Base-by-base conservation (phyloP, 148 eudicot species). In the Cornus controversa region DNA sequence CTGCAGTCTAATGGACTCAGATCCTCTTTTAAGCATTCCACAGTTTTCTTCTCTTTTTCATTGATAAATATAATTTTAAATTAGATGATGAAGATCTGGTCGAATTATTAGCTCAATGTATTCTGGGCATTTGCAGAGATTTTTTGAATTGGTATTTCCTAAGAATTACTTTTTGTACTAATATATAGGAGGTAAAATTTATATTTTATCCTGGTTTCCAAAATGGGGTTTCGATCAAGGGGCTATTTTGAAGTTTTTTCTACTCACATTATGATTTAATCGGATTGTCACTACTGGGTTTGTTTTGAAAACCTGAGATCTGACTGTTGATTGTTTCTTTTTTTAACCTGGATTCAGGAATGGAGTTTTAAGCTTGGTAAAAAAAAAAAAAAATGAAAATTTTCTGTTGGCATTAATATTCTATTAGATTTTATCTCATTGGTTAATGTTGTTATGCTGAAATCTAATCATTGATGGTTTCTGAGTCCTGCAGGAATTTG, bases 401-500 rank as follows among this genome's bases (percentile, higher is more conserved):
- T 50, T 50, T 50, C 15, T 11, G 14, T 45, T 45, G 50, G 13
- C 13, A 45, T 50, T 50, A 50, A 11, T 18, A 50, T 50, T 6
- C 57, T 15, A 13, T 50, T 50, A 50, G 57, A 50, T 0, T 67
- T 15, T 11, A 0, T 9, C 10, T 16, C 18, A 5, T 42, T 15
- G 10, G 27, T 8, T 66, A 27, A 27, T 34, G 25, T 24, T 67
- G 22, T 31, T 36, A 6, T 45, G 74, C 67, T 31, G 23, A 75
- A 70, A 75, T 79, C 73, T 76, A 23, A 79, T 31, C 20, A 42
- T 62, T 26, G 37, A n/a, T 67, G n/a, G 77, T 27, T 13, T 54
- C 53, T 80, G 47, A 24, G 28, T 15, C 37, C 53, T 82, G 80
- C 80, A 84, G 85, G 87, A 75, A 82, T 77, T 84, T 76, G 79